These are phyloP conservation scores for Elongisporangium senticosum DNA, from an alignment of 352 stramenopile species.

Conservation along the genomic window DNA sequence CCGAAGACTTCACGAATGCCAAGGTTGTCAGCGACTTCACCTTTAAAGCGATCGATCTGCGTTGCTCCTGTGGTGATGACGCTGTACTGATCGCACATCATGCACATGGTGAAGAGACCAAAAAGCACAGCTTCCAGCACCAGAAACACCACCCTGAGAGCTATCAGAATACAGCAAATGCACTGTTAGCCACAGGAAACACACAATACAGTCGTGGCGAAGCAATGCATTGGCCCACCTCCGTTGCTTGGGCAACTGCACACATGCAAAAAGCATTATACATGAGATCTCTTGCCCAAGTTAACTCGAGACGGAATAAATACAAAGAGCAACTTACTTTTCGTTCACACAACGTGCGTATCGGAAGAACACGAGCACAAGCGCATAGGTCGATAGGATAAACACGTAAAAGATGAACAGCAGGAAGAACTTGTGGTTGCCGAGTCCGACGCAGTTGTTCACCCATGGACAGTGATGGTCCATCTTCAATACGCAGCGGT, in stretches of 20 bases:
- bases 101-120: slow-evolving; percentile 98
- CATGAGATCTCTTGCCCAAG: slow-evolving; percentile 1
- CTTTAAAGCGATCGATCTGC: slow-evolving; percentile 97
- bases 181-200: background rate
- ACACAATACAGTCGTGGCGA: background rate
- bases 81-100: slow-evolving; percentile 98
- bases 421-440: slow-evolving; percentile 97
- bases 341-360: slow-evolving; percentile 86
- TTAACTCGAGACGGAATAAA: background rate
- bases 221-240: slow-evolving; percentile 6
- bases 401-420: slow-evolving; percentile 92
- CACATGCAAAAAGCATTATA: slow-evolving; percentile 6
- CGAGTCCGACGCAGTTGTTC: slow-evolving; percentile 99
- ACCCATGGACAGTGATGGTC: slow-evolving; percentile 99
- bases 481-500: slow-evolving; percentile 97
- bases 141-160: slow-evolving; percentile 78
- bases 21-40: slow-evolving; percentile 64
- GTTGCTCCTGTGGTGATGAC: slow-evolving; percentile 95
- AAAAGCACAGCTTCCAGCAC: slow-evolving; percentile 92
- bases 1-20: slow-evolving; percentile 84
- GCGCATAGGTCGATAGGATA: slow-evolving; percentile 91
- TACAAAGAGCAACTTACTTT: slow-evolving; percentile 37
- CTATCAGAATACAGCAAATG: slow-evolving; percentile 9
- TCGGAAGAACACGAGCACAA: slow-evolving; percentile 90
- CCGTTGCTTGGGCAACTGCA: slow-evolving; percentile 65